Conservation (phyloP, 2,329 filamentous ascomycete species). For the Colletotrichum sp. region DNA sequence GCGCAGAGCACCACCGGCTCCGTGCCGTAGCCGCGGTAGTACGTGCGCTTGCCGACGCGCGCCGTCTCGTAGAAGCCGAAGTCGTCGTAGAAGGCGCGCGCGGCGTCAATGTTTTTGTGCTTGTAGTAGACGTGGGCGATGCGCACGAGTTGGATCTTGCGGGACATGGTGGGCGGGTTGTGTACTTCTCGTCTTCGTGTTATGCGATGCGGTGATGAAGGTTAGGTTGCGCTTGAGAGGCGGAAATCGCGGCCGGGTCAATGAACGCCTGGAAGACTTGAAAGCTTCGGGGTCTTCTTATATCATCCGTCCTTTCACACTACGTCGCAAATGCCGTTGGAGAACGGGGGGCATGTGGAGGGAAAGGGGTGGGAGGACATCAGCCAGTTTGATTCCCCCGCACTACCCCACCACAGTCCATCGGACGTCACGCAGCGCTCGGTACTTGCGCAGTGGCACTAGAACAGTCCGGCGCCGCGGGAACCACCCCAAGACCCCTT, state of each 20-base stretch:
- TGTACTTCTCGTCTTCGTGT: background rate
- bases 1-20: slow-evolving; percentile 66
- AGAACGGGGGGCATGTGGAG: background rate
- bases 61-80: slow-evolving; percentile 51
- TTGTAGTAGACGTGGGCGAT: slow-evolving; percentile 54
- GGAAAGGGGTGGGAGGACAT: background rate
- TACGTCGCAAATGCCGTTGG: background rate
- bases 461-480: background rate
- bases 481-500: background rate
- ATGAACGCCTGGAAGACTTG: too few species aligned
- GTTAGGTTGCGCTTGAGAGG: background rate
- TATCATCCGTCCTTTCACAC: background rate
- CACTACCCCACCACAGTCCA: slow-evolving; percentile 20
- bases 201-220: background rate
- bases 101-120: slow-evolving; percentile 46
- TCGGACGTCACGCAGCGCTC: slow-evolving; percentile 11
- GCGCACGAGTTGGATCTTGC: slow-evolving; percentile 39
- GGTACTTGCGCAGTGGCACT: slow-evolving; percentile 8
- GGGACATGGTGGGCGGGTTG: slow-evolving; percentile 5
- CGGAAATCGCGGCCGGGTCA: background rate
- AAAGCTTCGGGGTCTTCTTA: background rate
- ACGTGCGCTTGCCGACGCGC: slow-evolving; percentile 49
- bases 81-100: slow-evolving; percentile 48
- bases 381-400: slow-evolving; percentile 10
- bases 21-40: slow-evolving; percentile 65